Evolutionary conservation across 2,329 filamentous ascomycete genomes (phyloP).

Genomic region (Alternaria metachromatica): DNA sequence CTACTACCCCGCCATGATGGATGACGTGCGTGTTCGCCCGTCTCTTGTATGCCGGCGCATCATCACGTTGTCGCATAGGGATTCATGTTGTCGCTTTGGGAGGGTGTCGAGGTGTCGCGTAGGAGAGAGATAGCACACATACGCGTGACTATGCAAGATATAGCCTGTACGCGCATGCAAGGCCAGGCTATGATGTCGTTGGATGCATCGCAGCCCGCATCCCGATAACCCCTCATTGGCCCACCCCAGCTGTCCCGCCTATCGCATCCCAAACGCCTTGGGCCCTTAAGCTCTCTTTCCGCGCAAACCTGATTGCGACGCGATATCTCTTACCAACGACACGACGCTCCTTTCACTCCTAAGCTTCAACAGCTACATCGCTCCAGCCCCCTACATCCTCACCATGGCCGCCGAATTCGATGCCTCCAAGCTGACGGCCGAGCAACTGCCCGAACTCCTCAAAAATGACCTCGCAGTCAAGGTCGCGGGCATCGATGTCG

Average conservation of each 20-base stretch:
- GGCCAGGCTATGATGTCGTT: conserved; percentile 21
- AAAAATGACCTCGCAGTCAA: conserved; percentile 80
- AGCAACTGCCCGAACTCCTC: conserved; percentile 71
- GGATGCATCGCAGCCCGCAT: conserved; percentile 12
- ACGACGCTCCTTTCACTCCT: background rate
- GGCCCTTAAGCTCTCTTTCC: conserved; percentile 5
- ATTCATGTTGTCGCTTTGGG: conserved; percentile 7
- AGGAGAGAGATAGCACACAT: conserved; percentile 5
- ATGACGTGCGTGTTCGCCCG: conserved; percentile 9
- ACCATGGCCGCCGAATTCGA: conserved; percentile 22
- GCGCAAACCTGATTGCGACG: conserved; percentile 15
- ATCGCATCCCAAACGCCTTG: conserved; percentile 11
- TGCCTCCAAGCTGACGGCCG: conserved; percentile 61
- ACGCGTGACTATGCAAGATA: conserved; percentile 14
- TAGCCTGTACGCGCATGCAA: conserved; percentile 11
- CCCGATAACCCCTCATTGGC: conserved; percentile 36
- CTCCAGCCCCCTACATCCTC: background rate
- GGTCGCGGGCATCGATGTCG: conserved; percentile 84
- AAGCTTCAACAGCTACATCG: background rate
- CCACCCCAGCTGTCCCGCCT: conserved; percentile 31
- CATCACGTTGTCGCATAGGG: conserved; percentile 26
- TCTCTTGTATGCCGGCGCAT: conserved; percentile 11
- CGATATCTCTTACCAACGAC: background rate
- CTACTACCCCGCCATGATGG: conserved; percentile 29
- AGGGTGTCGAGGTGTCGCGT: conserved; percentile 9